These are phyloP conservation scores for Xerophyta viscosa DNA, from an alignment of 106 monocot species.

Conservation along the genomic window DNA sequence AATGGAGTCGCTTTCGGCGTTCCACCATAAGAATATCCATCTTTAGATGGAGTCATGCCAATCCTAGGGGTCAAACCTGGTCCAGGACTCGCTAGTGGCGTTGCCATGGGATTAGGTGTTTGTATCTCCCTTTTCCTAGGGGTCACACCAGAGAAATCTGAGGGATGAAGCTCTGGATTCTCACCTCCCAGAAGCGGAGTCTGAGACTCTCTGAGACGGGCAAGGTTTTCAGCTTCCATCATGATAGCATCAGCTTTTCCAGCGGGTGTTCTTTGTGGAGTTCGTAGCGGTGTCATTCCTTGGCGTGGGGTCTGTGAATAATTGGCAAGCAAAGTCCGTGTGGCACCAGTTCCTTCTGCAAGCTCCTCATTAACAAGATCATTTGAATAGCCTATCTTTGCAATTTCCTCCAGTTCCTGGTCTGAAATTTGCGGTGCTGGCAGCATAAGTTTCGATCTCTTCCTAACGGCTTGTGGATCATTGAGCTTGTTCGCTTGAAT, in stretches of 20 bases:
- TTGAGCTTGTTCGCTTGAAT: slow-evolving; percentile 92
- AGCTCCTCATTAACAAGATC: slow-evolving; percentile 66
- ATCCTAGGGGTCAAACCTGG: slow-evolving; percentile 85
- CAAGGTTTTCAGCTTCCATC: slow-evolving; percentile 99
- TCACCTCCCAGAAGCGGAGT: slow-evolving; percentile 95
- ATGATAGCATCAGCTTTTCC: slow-evolving; percentile 89
- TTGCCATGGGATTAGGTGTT: slow-evolving; percentile 94
- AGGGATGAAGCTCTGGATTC: slow-evolving; percentile 93
- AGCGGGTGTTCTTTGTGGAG: slow-evolving; percentile 87
- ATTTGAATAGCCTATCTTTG: slow-evolving; percentile 88
- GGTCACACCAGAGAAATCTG: slow-evolving; percentile 94
- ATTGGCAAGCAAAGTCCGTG: slow-evolving; percentile 75
- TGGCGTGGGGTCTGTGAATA: slow-evolving; percentile 90
- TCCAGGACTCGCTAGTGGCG: slow-evolving; percentile 75
- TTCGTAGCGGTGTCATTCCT: slow-evolving; percentile 65
- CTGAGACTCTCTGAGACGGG: slow-evolving; percentile 88
- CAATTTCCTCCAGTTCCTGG: slow-evolving; percentile 91
- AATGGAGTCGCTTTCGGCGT: slow-evolving; percentile 85
- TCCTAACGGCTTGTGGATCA: slow-evolving; percentile 91
- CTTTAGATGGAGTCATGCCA: slow-evolving; percentile 84
- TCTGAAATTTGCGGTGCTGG: slow-evolving; percentile 95
- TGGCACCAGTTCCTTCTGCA: slow-evolving; percentile 77
- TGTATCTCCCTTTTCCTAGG: slow-evolving; percentile 88
- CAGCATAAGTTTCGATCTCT: slow-evolving; percentile 90
- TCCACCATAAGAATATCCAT: slow-evolving; percentile 51